phyloP scores from a whole-genome alignment of 257 asterid species.

The Galeopsis tetrahit region DNA sequence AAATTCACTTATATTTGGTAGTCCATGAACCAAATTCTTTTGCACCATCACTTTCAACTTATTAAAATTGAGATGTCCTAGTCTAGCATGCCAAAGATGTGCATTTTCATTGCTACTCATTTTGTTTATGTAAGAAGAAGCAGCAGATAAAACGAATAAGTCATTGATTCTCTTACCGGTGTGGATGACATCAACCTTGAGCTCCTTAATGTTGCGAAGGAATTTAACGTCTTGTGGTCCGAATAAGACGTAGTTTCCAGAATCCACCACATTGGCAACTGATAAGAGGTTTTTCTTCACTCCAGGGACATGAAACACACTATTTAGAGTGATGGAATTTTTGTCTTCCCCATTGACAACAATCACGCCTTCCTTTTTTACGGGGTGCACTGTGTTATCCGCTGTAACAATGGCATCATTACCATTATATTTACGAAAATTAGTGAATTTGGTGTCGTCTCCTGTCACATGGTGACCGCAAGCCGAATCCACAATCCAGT shows the following conservation, averaged over 20 bases:
- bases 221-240: slow-evolving; percentile 18
- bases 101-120: slow-evolving; percentile 19
- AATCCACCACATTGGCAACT: no score
- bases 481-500: slow-evolving; percentile 21
- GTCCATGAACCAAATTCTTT: neutral
- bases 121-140: neutral
- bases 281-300: no score
- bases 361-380: slow-evolving; percentile 19
- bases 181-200: slow-evolving; percentile 27
- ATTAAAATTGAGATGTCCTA: slow-evolving; percentile 16
- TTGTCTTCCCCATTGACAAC: neutral
- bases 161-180: slow-evolving; percentile 26
- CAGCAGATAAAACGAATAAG: slow-evolving; percentile 15
- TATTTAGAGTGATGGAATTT: slow-evolving; percentile 7
- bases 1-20: slow-evolving; percentile 1
- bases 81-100: slow-evolving; percentile 23
- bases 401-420: slow-evolving; percentile 25
- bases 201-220: slow-evolving; percentile 19
- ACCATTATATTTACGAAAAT: no score
- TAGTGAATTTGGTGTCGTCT: slow-evolving; percentile 30
- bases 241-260: slow-evolving; percentile 11
- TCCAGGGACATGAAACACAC: slow-evolving; percentile 30
- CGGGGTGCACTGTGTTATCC: slow-evolving; percentile 14
- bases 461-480: slow-evolving; percentile 26
- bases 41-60: slow-evolving; percentile 25